Conservation (phyloP, 2,329 filamentous ascomycete species). For the Claviceps sp. region DNA sequence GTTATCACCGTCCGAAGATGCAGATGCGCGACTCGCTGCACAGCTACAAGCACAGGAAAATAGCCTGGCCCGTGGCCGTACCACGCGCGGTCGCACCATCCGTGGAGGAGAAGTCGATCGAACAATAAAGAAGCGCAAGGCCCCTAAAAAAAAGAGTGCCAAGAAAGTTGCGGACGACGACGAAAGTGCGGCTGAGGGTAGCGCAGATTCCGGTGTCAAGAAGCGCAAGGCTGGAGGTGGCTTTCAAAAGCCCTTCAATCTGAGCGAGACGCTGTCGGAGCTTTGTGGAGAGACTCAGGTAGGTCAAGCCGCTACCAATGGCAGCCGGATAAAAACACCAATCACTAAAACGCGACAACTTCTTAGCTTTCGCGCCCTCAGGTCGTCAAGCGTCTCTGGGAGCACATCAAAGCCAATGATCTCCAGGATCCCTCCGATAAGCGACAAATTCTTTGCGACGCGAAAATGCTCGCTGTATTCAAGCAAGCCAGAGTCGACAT, state of each 20-base stretch:
- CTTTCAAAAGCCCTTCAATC: slow-evolving; percentile 76
- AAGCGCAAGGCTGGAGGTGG: slow-evolving; percentile 81
- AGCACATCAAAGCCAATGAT: slow-evolving; percentile 77
- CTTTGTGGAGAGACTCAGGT: slow-evolving; percentile 58
- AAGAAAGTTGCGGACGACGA: slow-evolving; percentile 67
- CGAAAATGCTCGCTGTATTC: slow-evolving; percentile 82
- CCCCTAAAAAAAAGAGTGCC: slow-evolving; percentile 57
- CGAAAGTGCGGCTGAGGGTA: slow-evolving; percentile 61
- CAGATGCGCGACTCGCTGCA: slow-evolving; percentile 77
- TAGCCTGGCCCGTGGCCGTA: slow-evolving; percentile 47
- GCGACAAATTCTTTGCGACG: slow-evolving; percentile 86
- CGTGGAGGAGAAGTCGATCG: slow-evolving; percentile 43
- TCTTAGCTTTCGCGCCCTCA: slow-evolving; percentile 76
- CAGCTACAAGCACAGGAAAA: slow-evolving; percentile 90
- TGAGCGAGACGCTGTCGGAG: slow-evolving; percentile 56
- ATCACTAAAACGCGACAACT: neutral
- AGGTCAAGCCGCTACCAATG: slow-evolving; percentile 14
- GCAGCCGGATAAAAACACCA: neutral
- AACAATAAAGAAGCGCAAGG: slow-evolving; percentile 51
- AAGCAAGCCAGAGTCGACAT: slow-evolving; percentile 86
- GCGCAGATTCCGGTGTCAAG: slow-evolving; percentile 40
- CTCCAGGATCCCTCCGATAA: slow-evolving; percentile 87
- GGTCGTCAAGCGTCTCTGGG: slow-evolving; percentile 93
- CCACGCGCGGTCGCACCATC: slow-evolving; percentile 45
- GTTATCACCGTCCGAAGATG: slow-evolving; percentile 47